A percentile compares a stretch with the other conserved stretches of the same genome.
Evolutionary conservation across 2,329 filamentous ascomycete species (phyloP).

Genomic region (Venturia nashicola): DNA sequence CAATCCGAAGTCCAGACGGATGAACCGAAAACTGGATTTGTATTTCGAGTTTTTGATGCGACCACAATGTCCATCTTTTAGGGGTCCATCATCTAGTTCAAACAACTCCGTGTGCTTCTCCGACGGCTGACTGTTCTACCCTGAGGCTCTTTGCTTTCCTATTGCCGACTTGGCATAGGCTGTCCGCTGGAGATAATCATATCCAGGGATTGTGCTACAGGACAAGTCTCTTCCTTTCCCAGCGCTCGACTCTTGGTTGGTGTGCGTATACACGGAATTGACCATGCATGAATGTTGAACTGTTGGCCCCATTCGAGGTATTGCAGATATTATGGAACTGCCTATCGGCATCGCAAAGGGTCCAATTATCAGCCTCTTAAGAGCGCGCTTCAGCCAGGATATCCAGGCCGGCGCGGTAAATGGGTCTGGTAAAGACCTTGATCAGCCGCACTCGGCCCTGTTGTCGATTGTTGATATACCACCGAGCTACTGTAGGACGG

Average conservation of each 20-base stretch:
- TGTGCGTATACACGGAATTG: neutral
- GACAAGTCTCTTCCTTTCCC: neutral
- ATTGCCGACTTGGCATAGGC: neutral
- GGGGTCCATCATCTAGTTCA: neutral
- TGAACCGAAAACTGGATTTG: neutral
- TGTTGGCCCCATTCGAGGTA: neutral
- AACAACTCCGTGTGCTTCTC: neutral
- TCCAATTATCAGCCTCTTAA: neutral
- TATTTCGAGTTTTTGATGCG: neutral
- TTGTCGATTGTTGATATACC: neutral
- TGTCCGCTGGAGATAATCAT: neutral
- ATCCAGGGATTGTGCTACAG: neutral
- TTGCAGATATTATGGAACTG: neutral
- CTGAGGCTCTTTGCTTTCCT: neutral
- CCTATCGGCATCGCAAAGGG: neutral
- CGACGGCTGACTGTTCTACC: neutral
- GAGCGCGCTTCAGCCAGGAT: slow-evolving; percentile 6
- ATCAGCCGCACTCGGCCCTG: neutral
- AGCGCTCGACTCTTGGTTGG: neutral
- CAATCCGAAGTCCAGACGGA: neutral
- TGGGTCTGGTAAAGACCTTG: slow-evolving; percentile 6
- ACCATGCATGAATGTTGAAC: neutral
- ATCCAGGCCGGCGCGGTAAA: slow-evolving; percentile 3
- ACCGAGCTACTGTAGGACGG: slow-evolving; percentile 2
- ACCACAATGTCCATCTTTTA: neutral